A percentile compares a stretch with the other conserved stretches of the same genome.
These are phyloP conservation scores for Abrus pulchellus DNA, from an alignment of 306 rosid genomes.

Conservation along the genomic window DNA sequence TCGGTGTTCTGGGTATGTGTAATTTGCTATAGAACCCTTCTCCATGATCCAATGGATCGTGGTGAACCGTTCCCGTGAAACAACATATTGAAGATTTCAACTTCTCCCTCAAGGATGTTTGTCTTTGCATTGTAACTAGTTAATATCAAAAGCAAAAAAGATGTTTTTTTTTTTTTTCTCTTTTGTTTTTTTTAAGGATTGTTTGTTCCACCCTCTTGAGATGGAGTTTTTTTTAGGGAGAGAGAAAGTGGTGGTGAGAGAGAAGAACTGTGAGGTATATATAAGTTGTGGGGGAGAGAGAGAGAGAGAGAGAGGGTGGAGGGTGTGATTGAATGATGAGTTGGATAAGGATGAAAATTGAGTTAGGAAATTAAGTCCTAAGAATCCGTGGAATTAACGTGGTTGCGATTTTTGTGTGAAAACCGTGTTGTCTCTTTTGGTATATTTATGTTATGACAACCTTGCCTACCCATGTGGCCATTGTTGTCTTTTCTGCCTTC, in stretches of 20 bases:
- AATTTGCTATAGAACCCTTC: constrained; percentile 36
- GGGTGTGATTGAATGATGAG: neutral
- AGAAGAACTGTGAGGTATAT: neutral
- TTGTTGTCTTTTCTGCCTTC: neutral
- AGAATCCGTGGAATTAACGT: constrained; percentile 56
- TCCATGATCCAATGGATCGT: neutral
- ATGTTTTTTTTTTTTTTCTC: neutral
- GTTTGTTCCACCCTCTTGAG: too few species aligned
- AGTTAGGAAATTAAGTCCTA: constrained; percentile 39
- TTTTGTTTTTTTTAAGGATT: too few species aligned
- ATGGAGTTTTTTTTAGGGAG: too few species aligned
- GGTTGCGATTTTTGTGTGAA: constrained; percentile 44
- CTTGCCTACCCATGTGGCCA: neutral
- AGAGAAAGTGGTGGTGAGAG: neutral
- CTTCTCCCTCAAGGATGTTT: constrained; percentile 40
- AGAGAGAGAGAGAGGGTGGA: too few species aligned
- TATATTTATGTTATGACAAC: neutral
- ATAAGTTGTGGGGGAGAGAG: neutral
- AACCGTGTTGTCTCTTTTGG: constrained; percentile 34
- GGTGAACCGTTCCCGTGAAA: constrained; percentile 28
- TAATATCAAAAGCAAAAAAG: too few species aligned
- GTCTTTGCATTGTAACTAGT: constrained; percentile 17
- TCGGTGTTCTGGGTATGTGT: constrained; percentile 36
- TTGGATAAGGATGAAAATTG: neutral
- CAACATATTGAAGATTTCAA: constrained; percentile 53